Evolutionary conservation across 768 basidiomycete genomes (phyloP), one percentile per base, ranked within the genome.

Genomic region (Termitomyces sp.): DNA sequence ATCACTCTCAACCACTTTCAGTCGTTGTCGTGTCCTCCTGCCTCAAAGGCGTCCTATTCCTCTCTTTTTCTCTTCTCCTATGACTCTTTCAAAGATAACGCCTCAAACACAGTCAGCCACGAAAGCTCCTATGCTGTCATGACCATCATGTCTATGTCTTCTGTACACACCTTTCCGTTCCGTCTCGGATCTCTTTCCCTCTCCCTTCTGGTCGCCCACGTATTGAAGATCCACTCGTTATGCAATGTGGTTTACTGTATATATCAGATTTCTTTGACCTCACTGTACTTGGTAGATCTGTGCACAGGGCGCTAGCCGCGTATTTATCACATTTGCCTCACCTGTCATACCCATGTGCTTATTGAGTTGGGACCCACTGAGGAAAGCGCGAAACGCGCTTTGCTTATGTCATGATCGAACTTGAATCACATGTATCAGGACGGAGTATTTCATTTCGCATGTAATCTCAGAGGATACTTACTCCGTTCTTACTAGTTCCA

Each of bases 21-120:
- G 59, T 62, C 71, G 76, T 73, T 77, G 65, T 75, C 70, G 63
- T 55, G 61, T 62, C 64, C 55, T 57, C 52, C 73, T 75, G 73
- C 73, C 68, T 37, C 54, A 30, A 51, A 48, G 57, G 27, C 59
- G 36, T 58, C 62, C 58, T 22, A 2, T 56, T 49, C 47, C n/a
- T 30, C 54, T 42, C 52, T 54, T 64, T 58, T 52, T 58, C 39
- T 41, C 37, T 46, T 51, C 20, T 22, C 51, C 24, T 22, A 39
- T 57, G 62, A 57, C 47, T 56, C 57, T 52, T 49, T 34, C 42
- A 49, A 53, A 55, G 57, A 48, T 24, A 53, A 58, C 54, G 57
- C 57, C 57, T 56, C 54, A 34, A 54, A 63, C 41, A 55, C 37
- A 42, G 50, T 54, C 54, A 34, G 50, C 60, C 47, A 58, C 37